phyloP scores from a whole-genome alignment of 345 rosid genomes.

The Salix dunnii region DNA sequence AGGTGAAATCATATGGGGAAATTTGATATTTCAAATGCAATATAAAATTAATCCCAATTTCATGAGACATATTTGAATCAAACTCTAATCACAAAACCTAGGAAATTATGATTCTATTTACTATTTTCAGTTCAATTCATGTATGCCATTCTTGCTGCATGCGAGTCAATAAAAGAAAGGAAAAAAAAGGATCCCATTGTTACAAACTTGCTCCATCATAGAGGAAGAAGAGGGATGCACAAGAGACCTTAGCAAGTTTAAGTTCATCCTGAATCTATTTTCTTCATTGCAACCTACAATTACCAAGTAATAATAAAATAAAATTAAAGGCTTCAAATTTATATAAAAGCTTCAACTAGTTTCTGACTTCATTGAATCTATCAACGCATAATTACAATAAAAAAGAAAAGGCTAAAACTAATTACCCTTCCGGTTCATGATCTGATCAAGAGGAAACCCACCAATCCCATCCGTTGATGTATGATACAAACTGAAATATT shows the following conservation, averaged over 20 bases:
- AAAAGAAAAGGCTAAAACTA: not conserved
- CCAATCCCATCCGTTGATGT: not conserved
- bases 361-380: not conserved
- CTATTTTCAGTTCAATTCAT: no score
- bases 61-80: no score
- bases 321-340: conserved; percentile 7
- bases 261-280: not conserved
- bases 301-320: not conserved
- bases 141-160: no score
- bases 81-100: no score
- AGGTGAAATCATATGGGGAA: no score
- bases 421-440: not conserved
- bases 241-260: not conserved
- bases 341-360: conserved; percentile 17
- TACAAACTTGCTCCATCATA: no score
- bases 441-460: not conserved
- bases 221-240: no score
- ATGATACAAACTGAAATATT: not conserved
- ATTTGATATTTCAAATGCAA: no score
- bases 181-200: no score
- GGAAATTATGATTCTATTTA: no score
- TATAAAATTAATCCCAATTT: no score
- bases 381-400: not conserved
- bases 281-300: not conserved
- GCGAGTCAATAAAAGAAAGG: no score